Base-by-base conservation (phyloP, 2,329 filamentous ascomycete species). In the Macroventuria anomochaeta region DNA sequence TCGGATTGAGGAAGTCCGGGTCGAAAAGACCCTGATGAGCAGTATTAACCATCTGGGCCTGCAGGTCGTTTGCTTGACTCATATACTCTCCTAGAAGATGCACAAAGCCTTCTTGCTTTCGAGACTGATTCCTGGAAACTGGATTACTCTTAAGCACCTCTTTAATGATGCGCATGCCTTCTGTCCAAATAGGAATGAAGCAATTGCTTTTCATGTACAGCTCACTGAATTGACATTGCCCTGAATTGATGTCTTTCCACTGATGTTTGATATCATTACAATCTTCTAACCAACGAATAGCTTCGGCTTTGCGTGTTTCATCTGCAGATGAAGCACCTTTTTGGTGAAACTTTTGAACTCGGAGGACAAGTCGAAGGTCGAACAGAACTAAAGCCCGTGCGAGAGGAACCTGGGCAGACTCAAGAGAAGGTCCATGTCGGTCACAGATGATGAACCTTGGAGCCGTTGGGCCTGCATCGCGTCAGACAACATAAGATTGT, bases 311-410 rank as follows among this genome's bases (percentile, higher is more conserved):
- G 42, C 42, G 31, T 10, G 18, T 17, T 46, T 46, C 31, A 37
- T 36, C 32, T 37, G 29, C n/a, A 37, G 42, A 46, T 20, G 42
- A 46, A 32, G 26, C 21, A 37, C 23, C 3, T 33, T 46, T 46
- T 36, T 33, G 31, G 32, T 46, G 5, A 8, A 37, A 18, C 32
- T 7, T 11, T 2, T 46, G 31, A 17, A 46, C 42, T 36, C 42
- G 42, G 20, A 5, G 42, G 29, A 36, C 15, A 23, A 46, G 42
- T 37, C 23, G 15, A 7, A 23, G 12, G 32, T 46, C 42, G 42
- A 46, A 46, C 25, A n/a, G 11, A 46, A 46, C 23, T 28, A 46
- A 26, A 46, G 32, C 23, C 23, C 42, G 42, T 18, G 42, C 42
- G 17, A 46, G 42, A 46, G 31, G 29, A 37, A 46, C 31, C 21